Evolutionary conservation across 1,284 basidiomycete genomes (phyloP), one percentile per base, ranked within the genome.

Genomic region (Trichosporon ovoides): DNA sequence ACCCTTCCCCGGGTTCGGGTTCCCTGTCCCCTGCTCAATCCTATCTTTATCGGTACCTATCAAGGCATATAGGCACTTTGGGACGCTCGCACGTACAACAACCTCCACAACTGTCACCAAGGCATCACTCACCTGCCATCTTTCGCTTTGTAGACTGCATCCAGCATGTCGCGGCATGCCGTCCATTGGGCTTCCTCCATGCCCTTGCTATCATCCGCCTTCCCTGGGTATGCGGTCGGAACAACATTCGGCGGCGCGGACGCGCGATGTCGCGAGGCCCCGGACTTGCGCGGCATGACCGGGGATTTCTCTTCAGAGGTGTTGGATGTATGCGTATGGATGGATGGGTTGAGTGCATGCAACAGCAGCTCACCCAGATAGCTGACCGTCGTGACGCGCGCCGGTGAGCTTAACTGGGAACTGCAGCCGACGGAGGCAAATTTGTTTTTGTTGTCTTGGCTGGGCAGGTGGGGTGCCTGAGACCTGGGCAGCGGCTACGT

Each of bases 161-260:
- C 66, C 22, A 76, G 62, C 16, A 77, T 70, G 28, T 69, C 69
- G 37, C 67, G 62, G 56, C 74, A 75, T 22, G 68, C 70, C 10
- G 58, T 56, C 74, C 74, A 75, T 33, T 68, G 66, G 11, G 61
- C 33, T 35, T 68, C 62, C 20, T 65, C 61, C 59, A 74, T 61
- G 3, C 70, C 72, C 24, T 31, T 22, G 18, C 35, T 34, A 18
- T 61, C 66, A 20, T 64, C 62, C 16, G 60, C 52, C 52, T 69
- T 63, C 16, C 68, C 68, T 7, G 73, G 73, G 38, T 70, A 71
- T n/a, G 57, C 28, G 10, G 63, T 13, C 1, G 66, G 66, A 3
- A 69, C 58, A 3, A 65, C 65, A 20, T 52, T 58, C 31, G 63
- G 60, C n/a, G 55, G 57, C 14, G 52, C 35, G 3, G 55, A 53